Base-by-base conservation (phyloP, 257 asterid genomes). In the Leonotis leonurus region DNA sequence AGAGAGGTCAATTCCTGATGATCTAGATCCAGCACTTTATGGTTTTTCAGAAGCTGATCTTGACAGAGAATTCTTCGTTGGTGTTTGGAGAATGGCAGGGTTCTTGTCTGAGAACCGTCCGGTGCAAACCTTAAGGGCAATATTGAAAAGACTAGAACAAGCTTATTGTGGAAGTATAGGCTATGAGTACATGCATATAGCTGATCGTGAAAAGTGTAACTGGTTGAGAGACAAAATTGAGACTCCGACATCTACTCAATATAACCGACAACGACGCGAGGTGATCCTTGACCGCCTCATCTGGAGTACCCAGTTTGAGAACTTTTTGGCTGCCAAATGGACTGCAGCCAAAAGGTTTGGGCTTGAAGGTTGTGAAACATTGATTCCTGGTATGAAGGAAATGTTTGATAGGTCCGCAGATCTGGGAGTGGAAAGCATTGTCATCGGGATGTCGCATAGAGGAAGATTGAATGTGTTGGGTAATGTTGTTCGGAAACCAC, bases 311-410 rank as follows among this genome's bases (percentile, higher is more conserved):
- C 94, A 81, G 51, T 90, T 90, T 57, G 97, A 90, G 75, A 90
- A 85, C 80, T 90, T 90, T 80, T 81, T 90, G 83, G 96, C 97
- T 11, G 81, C 98, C 33, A 90, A 90, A 77, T 90, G 95, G 96
- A 81, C 87, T 49, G 90, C 95, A 9, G 95, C 96, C 67, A 88
- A 90, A 80, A 85, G 96, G 73, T 90, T 90, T 81, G 98, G 98
- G 64, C 94, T 90, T 63, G 98, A 90, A 84, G 98, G 98, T 27
- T 88, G 94, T 61, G 98, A 90, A 81, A 90, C 98, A 27, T 77
- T 90, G 90, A 90, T 90, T 68, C 96, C 98, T 71, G 98, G 98
- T 62, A 90, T 90, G 98, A 90, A 90, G 83, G 97, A 90, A 80
- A 90, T 90, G 97, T 90, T 90, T 62, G 96, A 90, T 68, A 80